phyloP scores from a whole-genome alignment of 1,284 basidiomycete species.

The Apiotrichum montevideense region DNA sequence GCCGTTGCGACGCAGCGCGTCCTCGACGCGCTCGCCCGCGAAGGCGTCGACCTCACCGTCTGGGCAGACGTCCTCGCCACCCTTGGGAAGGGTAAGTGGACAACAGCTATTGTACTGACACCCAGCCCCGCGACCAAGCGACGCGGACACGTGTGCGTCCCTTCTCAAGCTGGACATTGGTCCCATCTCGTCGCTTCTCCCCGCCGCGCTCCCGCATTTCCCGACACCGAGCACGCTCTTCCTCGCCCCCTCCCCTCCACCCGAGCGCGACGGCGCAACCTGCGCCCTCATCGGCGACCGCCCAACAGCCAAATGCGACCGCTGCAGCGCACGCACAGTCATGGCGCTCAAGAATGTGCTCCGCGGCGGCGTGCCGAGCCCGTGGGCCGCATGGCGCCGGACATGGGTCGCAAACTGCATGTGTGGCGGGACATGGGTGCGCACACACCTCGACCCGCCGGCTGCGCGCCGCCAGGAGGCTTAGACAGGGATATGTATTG shows the following conservation, averaged over 20 bases:
- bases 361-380: slow-evolving; percentile 3
- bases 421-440: slow-evolving; percentile 37
- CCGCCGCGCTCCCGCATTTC: slow-evolving; percentile 11
- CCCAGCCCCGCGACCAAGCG: slow-evolving; percentile 1
- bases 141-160: slow-evolving; percentile 15
- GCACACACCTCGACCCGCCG: slow-evolving; percentile 12
- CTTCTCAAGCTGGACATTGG: slow-evolving; percentile 15
- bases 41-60: slow-evolving; percentile 27
- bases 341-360: slow-evolving; percentile 8
- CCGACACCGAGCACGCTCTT: slow-evolving; percentile 27
- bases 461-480: neutral
- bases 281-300: slow-evolving; percentile 17
- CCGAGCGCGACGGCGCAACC: slow-evolving; percentile 25
- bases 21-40: slow-evolving; percentile 17
- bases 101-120: too few species aligned
- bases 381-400: slow-evolving; percentile 18
- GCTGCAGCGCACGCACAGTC: slow-evolving; percentile 23
- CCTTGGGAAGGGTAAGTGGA: slow-evolving; percentile 5
- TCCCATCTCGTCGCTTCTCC: slow-evolving; percentile 11
- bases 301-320: slow-evolving; percentile 21
- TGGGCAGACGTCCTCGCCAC: slow-evolving; percentile 32
- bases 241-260: slow-evolving; percentile 6
- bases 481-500: too few species aligned
- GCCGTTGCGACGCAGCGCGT: slow-evolving; percentile 27
- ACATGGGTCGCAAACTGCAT: slow-evolving; percentile 21